A percentile compares a stretch with the other conserved stretches of the same genome.
These are phyloP conservation scores for Ceratobasidium sp. DNA, from an alignment of 1,284 basidiomycete genomes.

Conservation along the genomic window DNA sequence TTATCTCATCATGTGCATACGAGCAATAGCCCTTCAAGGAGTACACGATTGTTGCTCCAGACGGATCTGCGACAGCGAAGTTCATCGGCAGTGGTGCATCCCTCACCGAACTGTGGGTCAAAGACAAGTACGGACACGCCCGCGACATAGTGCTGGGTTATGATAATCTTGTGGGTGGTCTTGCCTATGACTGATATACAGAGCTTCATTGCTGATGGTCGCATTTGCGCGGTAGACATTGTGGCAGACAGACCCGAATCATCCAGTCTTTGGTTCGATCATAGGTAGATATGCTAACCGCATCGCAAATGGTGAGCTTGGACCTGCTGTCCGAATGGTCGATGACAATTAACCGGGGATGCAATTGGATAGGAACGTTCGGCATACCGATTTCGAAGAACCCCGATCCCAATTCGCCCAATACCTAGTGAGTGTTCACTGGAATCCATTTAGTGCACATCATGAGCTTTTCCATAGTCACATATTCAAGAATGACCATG, in stretches of 20 bases:
- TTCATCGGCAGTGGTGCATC: slow-evolving; percentile 36
- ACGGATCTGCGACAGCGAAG: slow-evolving; percentile 26
- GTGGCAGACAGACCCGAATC: slow-evolving; percentile 29
- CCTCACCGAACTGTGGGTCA: slow-evolving; percentile 35
- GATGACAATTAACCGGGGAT: too few species aligned
- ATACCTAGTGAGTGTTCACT: slow-evolving; percentile 50
- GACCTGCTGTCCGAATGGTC: not conserved
- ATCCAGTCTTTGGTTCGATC: slow-evolving; percentile 15
- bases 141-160: slow-evolving; percentile 34
- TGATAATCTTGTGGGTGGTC: slow-evolving; percentile 7
- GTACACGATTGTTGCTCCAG: slow-evolving; percentile 10
- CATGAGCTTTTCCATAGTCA: slow-evolving; percentile 47
- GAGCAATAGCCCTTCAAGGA: slow-evolving; percentile 38
- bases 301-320: slow-evolving; percentile 53
- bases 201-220: not conserved
- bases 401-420: slow-evolving; percentile 54
- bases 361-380: slow-evolving; percentile 57
- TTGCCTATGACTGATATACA: not conserved
- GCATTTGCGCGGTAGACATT: slow-evolving; percentile 6
- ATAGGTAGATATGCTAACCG: slow-evolving; percentile 58
- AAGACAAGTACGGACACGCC: slow-evolving; percentile 18
- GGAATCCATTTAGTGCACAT: not conserved
- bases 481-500: slow-evolving; percentile 59
- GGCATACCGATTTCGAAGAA: slow-evolving; percentile 61
- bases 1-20: too few species aligned